phyloP scores from a whole-genome alignment of 129 eudicot species.

The Logfia minima region DNA sequence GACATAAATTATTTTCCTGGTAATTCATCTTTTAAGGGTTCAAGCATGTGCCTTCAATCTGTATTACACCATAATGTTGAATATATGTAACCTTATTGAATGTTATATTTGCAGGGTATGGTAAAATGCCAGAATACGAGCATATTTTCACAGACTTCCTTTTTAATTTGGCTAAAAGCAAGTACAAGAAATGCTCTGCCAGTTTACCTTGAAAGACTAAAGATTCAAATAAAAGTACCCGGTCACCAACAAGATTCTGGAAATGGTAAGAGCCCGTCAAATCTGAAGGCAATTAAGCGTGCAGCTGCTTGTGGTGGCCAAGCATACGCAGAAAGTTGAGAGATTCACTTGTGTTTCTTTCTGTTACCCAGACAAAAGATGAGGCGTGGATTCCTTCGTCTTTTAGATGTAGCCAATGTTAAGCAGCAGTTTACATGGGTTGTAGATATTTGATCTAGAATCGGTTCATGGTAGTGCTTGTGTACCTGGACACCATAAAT shows the following conservation, averaged over 20 bases:
- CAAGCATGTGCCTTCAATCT: neutral
- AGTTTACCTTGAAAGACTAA: constrained; percentile 14
- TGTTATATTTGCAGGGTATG: constrained; percentile 63
- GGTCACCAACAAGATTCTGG: constrained; percentile 19
- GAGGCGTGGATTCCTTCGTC: constrained; percentile 3
- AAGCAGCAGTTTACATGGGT: constrained; percentile 26
- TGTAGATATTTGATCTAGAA: constrained; percentile 35
- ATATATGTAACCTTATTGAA: neutral
- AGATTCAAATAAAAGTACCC: constrained; percentile 18
- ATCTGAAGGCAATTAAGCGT: constrained; percentile 7
- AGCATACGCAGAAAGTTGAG: constrained; percentile 13
- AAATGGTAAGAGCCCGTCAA: neutral
- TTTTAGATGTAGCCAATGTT: constrained; percentile 18
- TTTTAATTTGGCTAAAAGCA: constrained; percentile 60
- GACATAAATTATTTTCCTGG: constrained; percentile 98
- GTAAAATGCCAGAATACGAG: constrained; percentile 99
- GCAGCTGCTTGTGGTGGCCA: constrained; percentile 21
- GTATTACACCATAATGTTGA: neutral
- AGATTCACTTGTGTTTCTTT: constrained; percentile 1
- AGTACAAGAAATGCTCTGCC: constrained; percentile 47
- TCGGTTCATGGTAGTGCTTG: constrained; percentile 13
- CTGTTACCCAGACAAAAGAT: constrained; percentile 17
- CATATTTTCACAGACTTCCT: constrained; percentile 93
- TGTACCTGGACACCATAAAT: constrained; percentile 6
- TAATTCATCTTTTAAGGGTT: constrained; percentile 18